Evolutionary conservation across 129 eudicot genomes (phyloP), one percentile per base, ranked within the genome.

Genomic region (Scalesia atractyloides): DNA sequence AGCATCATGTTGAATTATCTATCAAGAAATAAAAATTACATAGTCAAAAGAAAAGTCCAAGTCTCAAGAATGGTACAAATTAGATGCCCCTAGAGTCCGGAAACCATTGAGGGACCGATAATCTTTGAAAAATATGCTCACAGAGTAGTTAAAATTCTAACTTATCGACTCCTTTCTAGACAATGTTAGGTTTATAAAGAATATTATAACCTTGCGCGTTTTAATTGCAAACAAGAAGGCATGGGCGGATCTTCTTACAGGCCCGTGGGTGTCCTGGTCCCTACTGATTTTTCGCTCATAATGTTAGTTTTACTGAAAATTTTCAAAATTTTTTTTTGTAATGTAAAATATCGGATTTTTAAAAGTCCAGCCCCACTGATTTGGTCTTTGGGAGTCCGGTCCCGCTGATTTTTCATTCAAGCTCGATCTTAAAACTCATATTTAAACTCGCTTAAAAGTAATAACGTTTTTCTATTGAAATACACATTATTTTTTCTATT

Each of bases 121-220:
- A 52, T 78, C 72, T 70, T 78, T 70, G 72, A 51, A 78, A 77
- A 43, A 70, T 70, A 78, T 78, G 69, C 49, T 30, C 61, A 33
- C 15, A 41, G 51, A 50, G 30, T 74, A 22, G 19, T 48, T 14
- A 49, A 48, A 61, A 36, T 77, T 68, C 75, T 39, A 69, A 61
- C 34, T 77, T 62, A 63, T 48, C 64, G 33, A 56, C 68, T 66
- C 37, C 36, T 65, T 44, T 39, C 37, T 15, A 46, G 43, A 70
- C 20, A 62, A 69, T 19, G 19, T 7, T 52, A 17, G 26, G 7
- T 52, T 19, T 17, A 3, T 14, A 50, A 52, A 52, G 24, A 52
- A 52, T 52, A 52, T 52, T 52, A 52, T n/a, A 7, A 52, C 59
- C 59, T 52, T 22, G 13, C 52, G 9, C 3, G 33, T 19, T 54